Base-by-base conservation (phyloP, 768 basidiomycete species). In the Lentinus brumalis region DNA sequence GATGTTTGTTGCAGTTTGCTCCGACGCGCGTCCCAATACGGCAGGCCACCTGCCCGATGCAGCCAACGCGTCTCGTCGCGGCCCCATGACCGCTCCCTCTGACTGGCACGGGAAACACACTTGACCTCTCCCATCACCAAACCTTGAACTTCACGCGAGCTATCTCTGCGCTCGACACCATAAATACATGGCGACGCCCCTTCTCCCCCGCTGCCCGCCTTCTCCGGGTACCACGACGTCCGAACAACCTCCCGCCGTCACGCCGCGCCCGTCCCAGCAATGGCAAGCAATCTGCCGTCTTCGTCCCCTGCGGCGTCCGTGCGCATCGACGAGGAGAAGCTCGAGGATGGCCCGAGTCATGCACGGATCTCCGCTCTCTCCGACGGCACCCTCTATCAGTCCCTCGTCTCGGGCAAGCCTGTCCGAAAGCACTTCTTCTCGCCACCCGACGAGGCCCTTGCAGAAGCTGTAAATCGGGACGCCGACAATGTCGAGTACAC, bases 381-480 rank as follows among this genome's bases (percentile, higher is more conserved):
- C 16, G 71, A 76, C 15, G 83, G 82, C 16, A 82, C 78, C 0
- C 70, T 69, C 9, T 67, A 82, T 60, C 83, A 84, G 62, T 66
- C 66, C 15, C 71, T 71, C 59, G 66, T 81, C 15, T 51, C 57
- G 7, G 59, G 39, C n/a, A 75, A 76, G 0, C 67, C 72, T n/a
- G 21, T 46, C 40, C 38, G 31, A 39, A 45, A 46, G 46, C 52
- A 78, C 71, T 70, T 71, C 61, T 72, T 72, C 62, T 64, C 67
- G 0, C 65, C 62, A 2, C 62, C 67, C 26, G 66, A 68, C 58
- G 65, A 74, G 18, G 63, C 70, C 0, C 76, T 77, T 42, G 81
- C 83, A 5, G 78, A 81, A 6, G 83, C 83, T 9, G 81, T 85
- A 9, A 74, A 84, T 62, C 71, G 62, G 4, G 83, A 84, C 67